Percentiles rank a stretch among this genome's conserved stretches.
These are phyloP conservation scores for Fusarium mangiferae DNA, from an alignment of 2,329 filamentous ascomycete genomes.

Conservation along the genomic window DNA sequence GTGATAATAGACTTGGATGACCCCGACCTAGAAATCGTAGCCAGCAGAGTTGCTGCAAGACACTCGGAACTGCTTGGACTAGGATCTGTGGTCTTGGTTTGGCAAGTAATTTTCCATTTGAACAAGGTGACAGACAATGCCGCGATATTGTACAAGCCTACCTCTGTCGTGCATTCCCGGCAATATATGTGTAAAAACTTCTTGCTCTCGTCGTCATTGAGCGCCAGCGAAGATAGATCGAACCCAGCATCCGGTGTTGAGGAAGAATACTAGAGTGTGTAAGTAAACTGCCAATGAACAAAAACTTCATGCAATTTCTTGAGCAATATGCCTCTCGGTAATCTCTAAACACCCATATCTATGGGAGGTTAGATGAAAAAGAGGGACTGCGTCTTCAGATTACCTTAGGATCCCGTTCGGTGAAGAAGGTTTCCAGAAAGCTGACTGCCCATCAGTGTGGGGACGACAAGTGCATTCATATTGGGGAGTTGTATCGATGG, in stretches of 20 bases:
- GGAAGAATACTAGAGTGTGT: conserved; percentile 52
- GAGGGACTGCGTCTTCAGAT: conserved; percentile 49
- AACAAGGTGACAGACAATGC: conserved; percentile 61
- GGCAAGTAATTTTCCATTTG: conserved; percentile 66
- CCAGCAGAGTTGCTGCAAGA: conserved; percentile 62
- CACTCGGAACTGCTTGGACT: conserved; percentile 60
- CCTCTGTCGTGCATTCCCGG: conserved; percentile 54
- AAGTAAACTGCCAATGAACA: conserved; percentile 32
- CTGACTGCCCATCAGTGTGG: conserved; percentile 37
- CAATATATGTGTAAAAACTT: conserved; percentile 58
- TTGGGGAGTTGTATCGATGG: conserved; percentile 78
- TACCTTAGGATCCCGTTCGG: conserved; percentile 54
- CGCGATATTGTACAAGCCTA: conserved; percentile 61
- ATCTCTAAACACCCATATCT: conserved; percentile 61
- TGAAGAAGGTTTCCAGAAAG: conserved; percentile 51
- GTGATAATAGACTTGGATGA: conserved; percentile 66
- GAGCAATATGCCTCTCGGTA: conserved; percentile 57
- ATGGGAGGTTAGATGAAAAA: conserved; percentile 59
- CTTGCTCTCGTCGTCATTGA: conserved; percentile 35
- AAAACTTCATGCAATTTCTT: conserved; percentile 6
- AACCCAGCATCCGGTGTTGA: conserved; percentile 46
- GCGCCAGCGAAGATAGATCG: conserved; percentile 44
- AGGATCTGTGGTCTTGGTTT: conserved; percentile 39
- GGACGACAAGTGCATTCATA: conserved; percentile 53
- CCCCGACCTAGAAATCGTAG: conserved; percentile 65